Base-by-base conservation (phyloP, 352 stramenopile species). In the Pythium dissotocum region DNA sequence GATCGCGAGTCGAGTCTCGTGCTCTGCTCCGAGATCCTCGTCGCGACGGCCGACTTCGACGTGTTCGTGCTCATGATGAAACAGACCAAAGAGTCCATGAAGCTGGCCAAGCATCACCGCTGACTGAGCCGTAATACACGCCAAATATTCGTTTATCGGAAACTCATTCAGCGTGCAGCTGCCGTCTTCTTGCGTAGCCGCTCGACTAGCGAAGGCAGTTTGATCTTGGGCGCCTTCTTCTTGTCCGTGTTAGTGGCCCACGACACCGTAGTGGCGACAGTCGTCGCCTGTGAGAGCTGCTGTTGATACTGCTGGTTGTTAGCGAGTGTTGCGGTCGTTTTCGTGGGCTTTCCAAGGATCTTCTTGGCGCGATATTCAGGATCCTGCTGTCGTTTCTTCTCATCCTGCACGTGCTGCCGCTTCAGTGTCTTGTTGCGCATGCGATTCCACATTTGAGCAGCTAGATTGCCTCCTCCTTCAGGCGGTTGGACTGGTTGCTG, bases 31-130 rank as follows among this genome's bases (percentile, higher is more conserved):
- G 78, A 90, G 71, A 93, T 93, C 66, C 77, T 93, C 16, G 81
- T 91, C 10, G 85, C 85, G 13, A 93, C 85, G 10, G 82, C 79
- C 13, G 85, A 93, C 72, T 91, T 93, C 65, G 82, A 91, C 56
- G 85, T 93, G 36, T 93, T 91, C 56, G 85, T 93, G 32, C 44
- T 91, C 56, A 93, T 93, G 85, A 93, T 93, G 85, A 85, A 86
- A 40, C 85, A 93, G 69, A 90, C 82, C 6, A 93, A 90, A 65
- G 79, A 93, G 61, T 79, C 83, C 0, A 72, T 87, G 62, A 36
- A 78, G 60, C 69, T 90, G 55, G 79, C 81, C 18, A 89, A 91
- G 58, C 65, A 58, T 53, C 49, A 69, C 26, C 21, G 66, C 16
- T 60, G 35, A 60, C 12, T 18, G 12, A n/a, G 30, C 32, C 28